Conservation (phyloP, 441 rosid genomes). For the Daphne laureola region DNA sequence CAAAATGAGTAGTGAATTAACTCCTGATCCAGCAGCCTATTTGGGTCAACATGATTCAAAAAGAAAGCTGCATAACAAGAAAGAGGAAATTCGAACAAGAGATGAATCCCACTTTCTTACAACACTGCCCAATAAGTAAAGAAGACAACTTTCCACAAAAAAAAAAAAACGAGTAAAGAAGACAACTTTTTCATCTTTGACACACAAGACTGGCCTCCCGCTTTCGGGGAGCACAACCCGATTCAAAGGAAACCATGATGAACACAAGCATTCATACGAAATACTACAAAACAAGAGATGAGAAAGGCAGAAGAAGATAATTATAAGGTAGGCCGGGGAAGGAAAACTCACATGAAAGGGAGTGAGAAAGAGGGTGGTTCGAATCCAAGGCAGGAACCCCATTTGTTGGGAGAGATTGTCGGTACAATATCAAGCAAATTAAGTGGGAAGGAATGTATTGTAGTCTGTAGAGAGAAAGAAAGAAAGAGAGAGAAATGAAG, state of each 20-base stretch:
- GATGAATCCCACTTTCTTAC: conserved; percentile 4
- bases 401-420: conserved; percentile 58
- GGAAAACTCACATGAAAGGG: background rate
- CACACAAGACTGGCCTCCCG: too few species aligned
- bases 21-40: too few species aligned
- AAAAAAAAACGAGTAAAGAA: conserved; percentile 1
- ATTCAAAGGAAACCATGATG: too few species aligned
- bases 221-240: too few species aligned
- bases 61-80: background rate
- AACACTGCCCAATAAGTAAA: too few species aligned
- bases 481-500: conserved; percentile 15
- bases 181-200: too few species aligned
- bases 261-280: background rate
- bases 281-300: conserved; percentile 6
- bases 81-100: background rate
- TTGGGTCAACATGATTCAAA: background rate
- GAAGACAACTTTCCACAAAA: background rate
- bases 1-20: too few species aligned
- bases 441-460: conserved; percentile 13
- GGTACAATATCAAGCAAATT: conserved; percentile 50
- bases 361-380: background rate
- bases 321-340: conserved; percentile 3
- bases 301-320: conserved; percentile 2
- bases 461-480: conserved; percentile 15
- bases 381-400: conserved; percentile 46